Evolutionary conservation across 2,329 filamentous ascomycete genomes (phyloP), one percentile per base, ranked within the genome.

Genomic region (Trichoderma sp.): DNA sequence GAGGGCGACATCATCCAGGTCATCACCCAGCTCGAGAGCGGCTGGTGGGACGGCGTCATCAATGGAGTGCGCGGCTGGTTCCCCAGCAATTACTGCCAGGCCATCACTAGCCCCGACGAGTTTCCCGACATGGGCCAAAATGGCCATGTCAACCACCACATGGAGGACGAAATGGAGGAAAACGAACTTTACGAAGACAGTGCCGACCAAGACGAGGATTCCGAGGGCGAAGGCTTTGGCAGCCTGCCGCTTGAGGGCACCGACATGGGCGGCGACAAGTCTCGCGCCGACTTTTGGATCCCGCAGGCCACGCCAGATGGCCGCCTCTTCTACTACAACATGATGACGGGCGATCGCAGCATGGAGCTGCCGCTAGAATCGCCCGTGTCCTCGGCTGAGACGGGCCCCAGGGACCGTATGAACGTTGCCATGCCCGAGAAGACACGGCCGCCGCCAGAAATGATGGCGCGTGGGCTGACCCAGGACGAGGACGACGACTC

Each of bases 1-100:
- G 93, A 97, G 81, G 96, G 96, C 79, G 96, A 99, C 83, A 91
- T 98, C 76, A 99, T 99, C 78, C 95, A 98, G 84, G 96, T 99
- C 77, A 95, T 99, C 78, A 99, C 96, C 68, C 95, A 98, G 83
- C 87, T 98, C 71, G 96, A 99, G 82, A 98, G 95, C 78, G 96
- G 96, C 71, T 99, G 96, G 96, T 99, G 96, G 96, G 96, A 99
- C 84, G 96, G 96, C 63, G 94, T 99, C 71, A 97, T 99, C 81
- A 96, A 98, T 79, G 94, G 95, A 72, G 93, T 97, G 76, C 91
- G 96, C 80, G 96, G 96, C 80, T 99, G 96, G 96, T 99, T 99
- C 81, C 96, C 96, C 47, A 98, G 95, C 86, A 99, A 99, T 82
- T 99, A 99, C 84, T 98, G 96, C 84, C 91, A 94, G 75, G 90